Evolutionary conservation across 257 asterid species (phyloP), one percentile per base, ranked within the genome.

Genomic region (Salvia splendens): DNA sequence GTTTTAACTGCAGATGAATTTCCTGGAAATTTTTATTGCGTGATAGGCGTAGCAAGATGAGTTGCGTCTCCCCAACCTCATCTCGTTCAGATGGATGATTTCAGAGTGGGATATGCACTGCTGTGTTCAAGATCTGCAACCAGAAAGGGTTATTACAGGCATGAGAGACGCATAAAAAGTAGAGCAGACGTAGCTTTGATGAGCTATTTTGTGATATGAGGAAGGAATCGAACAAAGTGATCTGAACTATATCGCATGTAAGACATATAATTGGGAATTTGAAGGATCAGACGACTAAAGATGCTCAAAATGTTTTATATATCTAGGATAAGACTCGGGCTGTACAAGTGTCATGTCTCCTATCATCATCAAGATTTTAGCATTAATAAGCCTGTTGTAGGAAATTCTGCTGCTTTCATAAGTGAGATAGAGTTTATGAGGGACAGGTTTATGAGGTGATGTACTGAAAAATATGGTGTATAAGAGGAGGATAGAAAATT

Each of bases 111-210:
- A 16, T 59, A 36, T 10, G 67, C 67, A 57, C 73, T 16, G 33
- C 45, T 40, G 43, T 67, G 48, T 35, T 73, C 73, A 69, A 55
- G 40, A 57, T 64, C 91, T 85, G 86, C 78, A 69, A 61, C 65
- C 69, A 66, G 71, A 70, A 61, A 46, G 0, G 17, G 17, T 50
- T 54, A 55, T 55, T 53, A 49, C 40, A 66, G 56, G 59, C 66
- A 17, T 12, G 33, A 9, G 40, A 50, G 46, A 16, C 5, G 35
- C 20, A 3, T 16, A 8, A 20, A 60, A 24, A 20, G 35, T 8
- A 61, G 36, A 46, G 35, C 20, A 28, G 63, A 38, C 6, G 12
- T 0, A 12, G 16, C 14, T 8, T 17, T n/a, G 61, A 40, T 40
- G 35, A 56, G 36, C 30, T 45, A 32, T 47, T 14, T 66, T 59